A percentile compares a stretch with the other conserved stretches of the same genome.
phyloP scores from a whole-genome alignment of 2,329 filamentous ascomycete species.

The Hypoxylon sp. region DNA sequence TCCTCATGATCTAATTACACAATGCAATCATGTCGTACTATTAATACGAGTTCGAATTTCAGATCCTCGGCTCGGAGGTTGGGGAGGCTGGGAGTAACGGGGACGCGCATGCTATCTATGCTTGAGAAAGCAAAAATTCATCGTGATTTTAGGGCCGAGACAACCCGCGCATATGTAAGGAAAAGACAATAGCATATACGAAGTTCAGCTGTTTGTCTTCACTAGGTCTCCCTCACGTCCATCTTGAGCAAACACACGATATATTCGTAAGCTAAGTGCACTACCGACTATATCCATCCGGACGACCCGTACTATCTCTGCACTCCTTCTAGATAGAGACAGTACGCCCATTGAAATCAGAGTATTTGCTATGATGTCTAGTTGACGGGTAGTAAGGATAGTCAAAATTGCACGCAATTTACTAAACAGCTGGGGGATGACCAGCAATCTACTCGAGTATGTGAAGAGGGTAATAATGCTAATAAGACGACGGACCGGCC shows the following conservation, averaged over 20 bases:
- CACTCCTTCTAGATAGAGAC: neutral
- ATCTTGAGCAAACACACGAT: neutral
- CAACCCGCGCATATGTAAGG: neutral
- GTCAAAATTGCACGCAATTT: neutral
- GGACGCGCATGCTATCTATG: neutral
- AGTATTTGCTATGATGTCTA: neutral
- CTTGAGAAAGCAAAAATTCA: neutral
- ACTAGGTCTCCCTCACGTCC: neutral
- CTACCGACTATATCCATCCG: neutral
- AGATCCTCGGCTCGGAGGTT: neutral
- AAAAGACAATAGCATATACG: neutral
- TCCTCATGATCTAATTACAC: slow-evolving; percentile 19
- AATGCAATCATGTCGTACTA: slow-evolving; percentile 1
- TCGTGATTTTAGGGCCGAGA: neutral
- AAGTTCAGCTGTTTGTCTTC: neutral
- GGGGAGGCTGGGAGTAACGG: neutral
- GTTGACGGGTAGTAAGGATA: neutral
- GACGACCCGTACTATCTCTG: neutral
- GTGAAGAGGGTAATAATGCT: neutral
- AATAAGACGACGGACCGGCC: neutral
- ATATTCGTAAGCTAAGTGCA: neutral
- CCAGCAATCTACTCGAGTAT: neutral
- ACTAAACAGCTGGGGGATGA: neutral
- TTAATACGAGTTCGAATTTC: neutral
- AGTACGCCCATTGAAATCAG: neutral